Percentiles rank a stretch among this genome's conserved stretches.
These are phyloP conservation scores for Adansonia grandidieri DNA, from an alignment of 441 rosid genomes.

Conservation along the genomic window DNA sequence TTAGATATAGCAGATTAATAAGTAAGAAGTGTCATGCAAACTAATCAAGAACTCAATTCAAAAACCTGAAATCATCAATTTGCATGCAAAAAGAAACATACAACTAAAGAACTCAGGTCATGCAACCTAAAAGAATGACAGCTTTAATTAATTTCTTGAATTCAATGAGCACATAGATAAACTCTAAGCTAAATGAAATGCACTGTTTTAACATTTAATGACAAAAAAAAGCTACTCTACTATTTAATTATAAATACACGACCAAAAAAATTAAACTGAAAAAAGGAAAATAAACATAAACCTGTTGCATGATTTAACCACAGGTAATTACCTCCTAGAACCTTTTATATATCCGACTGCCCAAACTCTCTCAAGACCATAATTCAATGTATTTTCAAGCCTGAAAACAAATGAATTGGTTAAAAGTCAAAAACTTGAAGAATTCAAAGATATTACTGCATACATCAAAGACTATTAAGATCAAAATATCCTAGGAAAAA, in stretches of 20 bases:
- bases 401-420: conserved; percentile 43
- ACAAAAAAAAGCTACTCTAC: not conserved
- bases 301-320: not conserved
- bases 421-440: conserved; percentile 1
- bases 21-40: not conserved
- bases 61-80: not conserved
- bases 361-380: conserved; percentile 96
- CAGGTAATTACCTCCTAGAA: conserved; percentile 67
- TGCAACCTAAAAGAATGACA: not conserved
- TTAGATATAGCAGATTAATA: conserved; percentile 8
- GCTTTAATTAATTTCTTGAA: not conserved
- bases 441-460: conserved; percentile 9
- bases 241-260: conserved; percentile 2
- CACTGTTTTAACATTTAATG: not conserved
- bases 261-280: not conserved
- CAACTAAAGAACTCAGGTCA: conserved; percentile 5
- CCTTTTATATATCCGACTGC: conserved; percentile 78
- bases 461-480: not conserved
- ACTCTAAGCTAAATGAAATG: not conserved
- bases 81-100: not conserved
- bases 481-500: conserved; percentile 5
- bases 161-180: not conserved
- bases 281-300: not conserved
- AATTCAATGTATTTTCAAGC: conserved; percentile 96
- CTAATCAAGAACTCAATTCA: not conserved